phyloP scores from a whole-genome alignment of 75 land plant genomes.

The Selaginella moellendorffii region DNA sequence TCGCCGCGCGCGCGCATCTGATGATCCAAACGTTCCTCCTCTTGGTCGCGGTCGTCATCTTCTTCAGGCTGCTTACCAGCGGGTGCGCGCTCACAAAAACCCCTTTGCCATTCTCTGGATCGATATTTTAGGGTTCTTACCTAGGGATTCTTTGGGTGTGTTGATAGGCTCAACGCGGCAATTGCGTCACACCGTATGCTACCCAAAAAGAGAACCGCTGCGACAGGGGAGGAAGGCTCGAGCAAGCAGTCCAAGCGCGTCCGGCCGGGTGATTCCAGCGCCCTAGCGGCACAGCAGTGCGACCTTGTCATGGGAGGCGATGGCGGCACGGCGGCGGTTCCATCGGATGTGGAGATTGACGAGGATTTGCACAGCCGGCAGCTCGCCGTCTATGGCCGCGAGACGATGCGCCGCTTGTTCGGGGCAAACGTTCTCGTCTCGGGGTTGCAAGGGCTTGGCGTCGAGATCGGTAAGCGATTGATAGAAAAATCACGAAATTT shows the following conservation, averaged over 20 bases:
- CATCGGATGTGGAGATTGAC: conserved; percentile 53
- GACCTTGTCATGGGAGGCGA: conserved; percentile 14
- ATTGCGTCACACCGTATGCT: conserved; percentile 38
- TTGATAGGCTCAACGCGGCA: not conserved
- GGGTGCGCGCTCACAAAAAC: not conserved
- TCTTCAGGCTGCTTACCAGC: not conserved
- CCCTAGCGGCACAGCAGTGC: conserved; percentile 2
- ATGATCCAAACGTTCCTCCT: not conserved
- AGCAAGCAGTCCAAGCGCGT: conserved; percentile 19
- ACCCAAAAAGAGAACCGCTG: conserved; percentile 74
- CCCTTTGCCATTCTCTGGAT: not conserved
- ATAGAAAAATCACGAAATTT: too few species aligned
- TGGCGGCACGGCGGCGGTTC: too few species aligned
- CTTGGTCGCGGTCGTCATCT: not conserved
- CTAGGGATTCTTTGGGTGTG: not conserved
- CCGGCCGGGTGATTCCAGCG: conserved; percentile 16
- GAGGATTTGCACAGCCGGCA: conserved; percentile 96
- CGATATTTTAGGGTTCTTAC: too few species aligned
- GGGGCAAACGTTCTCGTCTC: conserved; percentile 69
- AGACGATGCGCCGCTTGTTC: conserved; percentile 76
- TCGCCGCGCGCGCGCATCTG: too few species aligned
- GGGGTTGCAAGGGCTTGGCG: conserved; percentile 83
- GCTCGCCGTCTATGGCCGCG: conserved; percentile 85
- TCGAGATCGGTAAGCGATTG: conserved; percentile 56
- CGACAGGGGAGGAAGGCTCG: conserved; percentile 21